Percentiles rank a stretch among this genome's conserved stretches.
These are phyloP conservation scores for Oryza longistaminata DNA, from an alignment of 176 grass and related monocot genomes.

Conservation along the genomic window DNA sequence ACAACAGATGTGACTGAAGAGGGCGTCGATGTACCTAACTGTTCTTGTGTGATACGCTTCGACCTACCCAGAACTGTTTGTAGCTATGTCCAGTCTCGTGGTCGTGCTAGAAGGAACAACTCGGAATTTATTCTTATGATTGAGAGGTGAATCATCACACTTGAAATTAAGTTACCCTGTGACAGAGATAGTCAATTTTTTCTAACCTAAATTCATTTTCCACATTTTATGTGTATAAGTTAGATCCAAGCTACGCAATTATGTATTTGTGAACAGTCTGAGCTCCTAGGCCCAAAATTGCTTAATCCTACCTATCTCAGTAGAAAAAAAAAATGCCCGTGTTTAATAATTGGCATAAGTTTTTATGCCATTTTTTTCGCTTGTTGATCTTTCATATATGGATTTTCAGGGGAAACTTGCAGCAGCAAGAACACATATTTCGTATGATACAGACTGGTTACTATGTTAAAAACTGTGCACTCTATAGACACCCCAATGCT, in stretches of 20 bases:
- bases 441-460: conserved; percentile 73
- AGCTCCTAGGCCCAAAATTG: conserved; percentile 4
- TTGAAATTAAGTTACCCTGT: conserved; percentile 1
- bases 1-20: conserved; percentile 98
- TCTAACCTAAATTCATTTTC: conserved; percentile 2
- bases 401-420: conserved; percentile 65
- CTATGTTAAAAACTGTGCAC: conserved; percentile 57
- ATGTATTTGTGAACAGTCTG: conserved; percentile 2
- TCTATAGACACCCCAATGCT: conserved; percentile 47
- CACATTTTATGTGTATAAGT: background rate
- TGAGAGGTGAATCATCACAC: conserved; percentile 60
- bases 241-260: background rate
- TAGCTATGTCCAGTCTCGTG: conserved; percentile 89
- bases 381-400: conserved; percentile 7
- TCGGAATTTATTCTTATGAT: conserved; percentile 86
- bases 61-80: conserved; percentile 86
- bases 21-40: conserved; percentile 82
- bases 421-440: conserved; percentile 71
- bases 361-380: background rate
- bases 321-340: conserved; percentile 19
- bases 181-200: too few species aligned
- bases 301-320: background rate
- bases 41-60: conserved; percentile 94
- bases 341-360: conserved; percentile 7
- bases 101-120: conserved; percentile 65